These are phyloP conservation scores for Fusarium equiseti DNA, from an alignment of 2,329 filamentous ascomycete genomes.

Conservation along the genomic window DNA sequence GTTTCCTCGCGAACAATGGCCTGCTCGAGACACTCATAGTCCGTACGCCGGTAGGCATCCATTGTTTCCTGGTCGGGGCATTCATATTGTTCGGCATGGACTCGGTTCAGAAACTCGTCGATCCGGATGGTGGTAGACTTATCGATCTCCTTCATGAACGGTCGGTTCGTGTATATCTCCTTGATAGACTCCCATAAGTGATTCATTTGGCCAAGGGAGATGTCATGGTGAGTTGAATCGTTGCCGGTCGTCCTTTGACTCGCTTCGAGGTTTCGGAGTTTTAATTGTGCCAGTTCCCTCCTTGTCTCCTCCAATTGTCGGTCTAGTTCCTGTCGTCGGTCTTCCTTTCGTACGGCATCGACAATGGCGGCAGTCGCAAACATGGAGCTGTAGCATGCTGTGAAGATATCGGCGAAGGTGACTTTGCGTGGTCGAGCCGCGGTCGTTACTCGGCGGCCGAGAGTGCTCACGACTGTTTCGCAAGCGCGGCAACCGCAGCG, in stretches of 20 bases:
- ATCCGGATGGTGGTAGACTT: constrained; percentile 47
- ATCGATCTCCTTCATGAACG: constrained; percentile 54
- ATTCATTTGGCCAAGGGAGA: constrained; percentile 50
- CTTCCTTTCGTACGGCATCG: constrained; percentile 71
- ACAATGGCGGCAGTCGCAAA: constrained; percentile 73
- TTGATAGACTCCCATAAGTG: constrained; percentile 51
- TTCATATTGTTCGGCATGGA: constrained; percentile 49
- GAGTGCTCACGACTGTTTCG: constrained; percentile 61
- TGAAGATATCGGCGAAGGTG: constrained; percentile 67
- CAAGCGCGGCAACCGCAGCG: constrained; percentile 74
- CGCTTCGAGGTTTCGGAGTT: constrained; percentile 47
- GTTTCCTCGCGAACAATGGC: constrained; percentile 48
- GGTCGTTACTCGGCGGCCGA: constrained; percentile 65
- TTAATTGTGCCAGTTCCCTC: constrained; percentile 58
- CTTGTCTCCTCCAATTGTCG: constrained; percentile 67
- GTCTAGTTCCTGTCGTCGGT: constrained; percentile 71
- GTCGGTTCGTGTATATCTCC: constrained; percentile 48
- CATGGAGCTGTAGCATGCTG: constrained; percentile 75
- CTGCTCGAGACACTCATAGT: constrained; percentile 51
- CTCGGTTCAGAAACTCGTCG: constrained; percentile 46
- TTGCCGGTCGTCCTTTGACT: constrained; percentile 26
- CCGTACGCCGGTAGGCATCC: constrained; percentile 34
- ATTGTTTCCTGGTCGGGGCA: constrained; percentile 42
- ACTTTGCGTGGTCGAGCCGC: constrained; percentile 62
- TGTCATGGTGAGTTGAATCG: constrained; percentile 19